Conservation (phyloP, 2,329 filamentous ascomycete species). For the Trichoderma polysporum region DNA sequence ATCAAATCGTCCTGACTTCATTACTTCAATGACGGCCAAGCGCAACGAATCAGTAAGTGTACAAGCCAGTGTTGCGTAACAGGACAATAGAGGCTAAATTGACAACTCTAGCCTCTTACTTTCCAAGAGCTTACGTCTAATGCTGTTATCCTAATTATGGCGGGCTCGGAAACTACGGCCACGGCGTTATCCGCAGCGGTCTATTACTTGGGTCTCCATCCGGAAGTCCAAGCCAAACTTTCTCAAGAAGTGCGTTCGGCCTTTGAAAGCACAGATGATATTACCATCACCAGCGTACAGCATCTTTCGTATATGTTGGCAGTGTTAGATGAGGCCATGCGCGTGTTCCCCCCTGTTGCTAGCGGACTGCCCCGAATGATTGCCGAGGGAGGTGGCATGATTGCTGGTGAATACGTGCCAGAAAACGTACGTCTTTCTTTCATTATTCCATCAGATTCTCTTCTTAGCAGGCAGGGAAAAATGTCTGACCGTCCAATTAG, state of each 20-base stretch:
- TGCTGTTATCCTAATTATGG: conserved; percentile 27
- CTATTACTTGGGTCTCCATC: conserved; percentile 33
- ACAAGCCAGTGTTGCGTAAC: too few relatives aligned
- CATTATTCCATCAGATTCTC: too few relatives aligned
- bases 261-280: conserved; percentile 21
- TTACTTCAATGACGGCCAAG: conserved; percentile 12
- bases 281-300: conserved; percentile 20
- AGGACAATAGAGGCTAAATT: not conserved
- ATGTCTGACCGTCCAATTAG: conserved; percentile 15
- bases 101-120: conserved; percentile 2
- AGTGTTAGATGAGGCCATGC: conserved; percentile 49
- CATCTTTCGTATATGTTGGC: conserved; percentile 46
- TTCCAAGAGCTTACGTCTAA: conserved; percentile 21
- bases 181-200: conserved; percentile 31
- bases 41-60: conserved; percentile 4
- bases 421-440: conserved; percentile 29
- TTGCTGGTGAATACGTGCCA: conserved; percentile 35
- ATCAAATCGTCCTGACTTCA: conserved; percentile 17
- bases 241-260: conserved; percentile 33
- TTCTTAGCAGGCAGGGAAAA: not conserved
- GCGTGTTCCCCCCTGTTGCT: conserved; percentile 46
- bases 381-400: conserved; percentile 30
- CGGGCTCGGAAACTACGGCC: conserved; percentile 37
- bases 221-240: conserved; percentile 32
- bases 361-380: conserved; percentile 38